Evolutionary conservation across 768 basidiomycete genomes (phyloP).

Genomic region (Amanita subjunquillea): DNA sequence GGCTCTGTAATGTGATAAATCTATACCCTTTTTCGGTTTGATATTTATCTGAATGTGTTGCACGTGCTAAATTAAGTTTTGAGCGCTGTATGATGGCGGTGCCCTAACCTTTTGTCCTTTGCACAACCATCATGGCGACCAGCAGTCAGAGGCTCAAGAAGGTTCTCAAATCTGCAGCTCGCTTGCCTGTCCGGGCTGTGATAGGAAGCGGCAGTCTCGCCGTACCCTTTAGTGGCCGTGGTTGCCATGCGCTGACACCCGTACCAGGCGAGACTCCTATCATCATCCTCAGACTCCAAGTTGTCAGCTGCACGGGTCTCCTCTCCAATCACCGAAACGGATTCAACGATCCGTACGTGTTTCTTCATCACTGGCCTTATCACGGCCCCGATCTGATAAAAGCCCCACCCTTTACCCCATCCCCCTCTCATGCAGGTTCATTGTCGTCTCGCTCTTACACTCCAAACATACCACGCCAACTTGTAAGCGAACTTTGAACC

Average conservation of each 20-base stretch:
- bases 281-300: conserved; percentile 57
- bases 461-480: conserved; percentile 60
- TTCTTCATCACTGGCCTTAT: neutral
- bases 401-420: too few relatives aligned
- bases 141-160: conserved; percentile 31
- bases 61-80: neutral
- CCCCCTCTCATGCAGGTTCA: conserved; percentile 37
- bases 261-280: conserved; percentile 54
- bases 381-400: neutral
- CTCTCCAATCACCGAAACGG: conserved; percentile 56
- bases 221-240: neutral
- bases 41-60: neutral
- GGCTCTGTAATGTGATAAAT: neutral
- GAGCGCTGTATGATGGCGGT: too few relatives aligned
- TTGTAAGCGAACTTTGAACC: conserved; percentile 61
- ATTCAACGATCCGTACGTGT: conserved; percentile 68
- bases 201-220: conserved; percentile 21
- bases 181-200: conserved; percentile 35
- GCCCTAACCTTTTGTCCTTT: neutral
- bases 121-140: conserved; percentile 9
- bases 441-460: conserved; percentile 51
- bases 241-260: conserved; percentile 25
- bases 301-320: conserved; percentile 54
- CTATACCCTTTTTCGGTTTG: neutral
- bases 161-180: conserved; percentile 51